Evolutionary conservation across 305 asterid species (phyloP), one percentile per base, ranked within the genome.

Genomic region (Galium porrigens): DNA sequence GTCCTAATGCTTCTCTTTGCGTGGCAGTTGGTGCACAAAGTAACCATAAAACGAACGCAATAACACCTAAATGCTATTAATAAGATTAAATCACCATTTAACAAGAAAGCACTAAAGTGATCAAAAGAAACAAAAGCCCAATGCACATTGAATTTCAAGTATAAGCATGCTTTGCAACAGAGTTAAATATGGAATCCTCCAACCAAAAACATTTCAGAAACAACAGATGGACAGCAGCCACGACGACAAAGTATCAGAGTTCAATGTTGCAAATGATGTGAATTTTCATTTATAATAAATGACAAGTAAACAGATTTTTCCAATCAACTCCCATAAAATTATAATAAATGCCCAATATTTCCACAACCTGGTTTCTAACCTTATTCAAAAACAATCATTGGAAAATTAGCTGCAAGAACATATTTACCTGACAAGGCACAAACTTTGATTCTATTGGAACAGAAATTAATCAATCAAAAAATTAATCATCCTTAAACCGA

Each of bases 381-480:
- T 39, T 15, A 1, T 8, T 9, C 15, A 29, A 4, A 64, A 33
- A 34, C 33, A 49, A 49, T 30, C 20, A 33, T 17, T 8, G 6
- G 4, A 36, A 34, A 34, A 32, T 49, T 33, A 64, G 32, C 48
- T 8, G 68, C 48, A 49, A 51, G 22, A 64, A 17, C 20, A 64
- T n/a, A 48, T 49, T 33, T 51, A 51, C 60, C 17, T 18, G 29
- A 30, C 39, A 58, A 58, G 34, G 20, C 52, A 1, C 63, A 58
- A 33, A 58, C 44, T 58, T 5, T n/a, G 9, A 37, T 63, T 51
- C 36, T 14, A 27, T 46, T 29, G 17, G 56, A 60, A 9, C 65
- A 32, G 17, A 58, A 15, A 5, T 9, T 29, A 18, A 48, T 41
- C 49, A 68, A 30, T 46, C 6, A 32, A 41, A 17, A 27, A 17